Percentiles rank a stretch among this genome's conserved stretches.
Conservation (phyloP, 2,329 filamentous ascomycete genomes). For the Tolypocladium ovalisporum region DNA sequence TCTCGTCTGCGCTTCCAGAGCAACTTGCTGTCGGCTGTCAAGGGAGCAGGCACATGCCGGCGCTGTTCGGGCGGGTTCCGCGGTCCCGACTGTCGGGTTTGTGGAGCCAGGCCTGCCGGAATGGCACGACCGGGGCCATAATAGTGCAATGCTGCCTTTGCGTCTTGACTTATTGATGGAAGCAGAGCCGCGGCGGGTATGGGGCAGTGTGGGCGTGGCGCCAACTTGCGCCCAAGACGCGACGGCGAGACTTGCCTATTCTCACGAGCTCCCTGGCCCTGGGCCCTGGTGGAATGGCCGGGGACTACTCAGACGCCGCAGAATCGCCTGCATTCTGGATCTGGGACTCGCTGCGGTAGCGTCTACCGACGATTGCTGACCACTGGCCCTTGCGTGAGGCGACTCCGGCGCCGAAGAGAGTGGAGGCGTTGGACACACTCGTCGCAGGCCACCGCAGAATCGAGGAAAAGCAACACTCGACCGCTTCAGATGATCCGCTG, state of each 20-base stretch:
- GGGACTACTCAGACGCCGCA: background rate
- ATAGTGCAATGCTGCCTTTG: background rate
- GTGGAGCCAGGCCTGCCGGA: background rate
- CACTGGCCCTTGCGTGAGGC: background rate
- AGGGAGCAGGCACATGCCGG: background rate
- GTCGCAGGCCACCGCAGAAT: background rate
- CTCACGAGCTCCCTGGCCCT: background rate
- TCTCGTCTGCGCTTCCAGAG: background rate
- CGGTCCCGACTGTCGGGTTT: conserved; percentile 1
- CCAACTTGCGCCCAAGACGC: background rate
- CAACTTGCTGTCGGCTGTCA: background rate
- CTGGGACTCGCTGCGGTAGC: background rate
- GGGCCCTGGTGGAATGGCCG: background rate
- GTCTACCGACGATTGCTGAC: background rate
- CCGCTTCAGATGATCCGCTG: background rate
- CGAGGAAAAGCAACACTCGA: background rate
- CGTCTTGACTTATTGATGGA: background rate
- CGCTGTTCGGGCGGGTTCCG: background rate
- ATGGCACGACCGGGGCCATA: background rate
- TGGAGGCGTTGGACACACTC: background rate
- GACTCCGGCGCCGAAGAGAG: background rate
- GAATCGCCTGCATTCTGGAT: background rate
- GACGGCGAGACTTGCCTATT: background rate
- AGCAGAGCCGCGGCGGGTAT: background rate
- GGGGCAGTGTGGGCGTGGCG: background rate